phyloP scores from a whole-genome alignment of 2,329 filamentous ascomycete species.

The Zymoseptoria passerinii region DNA sequence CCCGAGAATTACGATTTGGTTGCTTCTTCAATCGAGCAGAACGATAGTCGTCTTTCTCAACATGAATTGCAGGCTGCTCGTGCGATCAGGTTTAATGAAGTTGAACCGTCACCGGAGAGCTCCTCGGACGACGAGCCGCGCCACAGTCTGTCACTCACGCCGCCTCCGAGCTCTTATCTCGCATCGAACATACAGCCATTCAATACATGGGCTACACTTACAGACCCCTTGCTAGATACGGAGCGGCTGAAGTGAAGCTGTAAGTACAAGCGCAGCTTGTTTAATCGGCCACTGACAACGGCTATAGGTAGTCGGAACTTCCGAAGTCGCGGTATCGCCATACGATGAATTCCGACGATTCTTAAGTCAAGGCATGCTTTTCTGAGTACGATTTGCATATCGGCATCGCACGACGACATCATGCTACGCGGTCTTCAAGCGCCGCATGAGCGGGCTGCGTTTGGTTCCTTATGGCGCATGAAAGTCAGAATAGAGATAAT shows the following conservation, averaged over 20 bases:
- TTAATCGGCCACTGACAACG: not conserved
- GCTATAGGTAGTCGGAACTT: slow-evolving; percentile 20
- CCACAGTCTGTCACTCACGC: not conserved
- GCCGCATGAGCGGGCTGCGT: slow-evolving; percentile 9
- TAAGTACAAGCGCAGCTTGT: slow-evolving; percentile 6
- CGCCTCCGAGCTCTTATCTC: slow-evolving; percentile 1
- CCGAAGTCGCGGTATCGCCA: slow-evolving; percentile 20
- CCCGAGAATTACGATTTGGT: not conserved
- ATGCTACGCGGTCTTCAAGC: slow-evolving; percentile 21
- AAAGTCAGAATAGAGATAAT: slow-evolving; percentile 19
- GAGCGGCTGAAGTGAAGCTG: slow-evolving; percentile 25
- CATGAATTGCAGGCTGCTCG: not conserved
- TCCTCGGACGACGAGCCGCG: not conserved
- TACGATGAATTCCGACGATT: slow-evolving; percentile 24
- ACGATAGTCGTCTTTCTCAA: not conserved
- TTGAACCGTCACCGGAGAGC: not conserved
- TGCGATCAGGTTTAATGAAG: not conserved
- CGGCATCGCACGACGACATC: slow-evolving; percentile 27
- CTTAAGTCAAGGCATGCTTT: slow-evolving; percentile 22
- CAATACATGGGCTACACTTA: slow-evolving; percentile 16
- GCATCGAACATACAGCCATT: slow-evolving; percentile 19
- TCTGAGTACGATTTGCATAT: slow-evolving; percentile 27
- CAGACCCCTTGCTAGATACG: slow-evolving; percentile 17
- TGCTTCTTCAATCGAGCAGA: not conserved
- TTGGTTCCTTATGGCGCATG: slow-evolving; percentile 16